Conservation (phyloP, 2,329 filamentous ascomycete genomes). For the Magnaporthiopsis rhizophila region DNA sequence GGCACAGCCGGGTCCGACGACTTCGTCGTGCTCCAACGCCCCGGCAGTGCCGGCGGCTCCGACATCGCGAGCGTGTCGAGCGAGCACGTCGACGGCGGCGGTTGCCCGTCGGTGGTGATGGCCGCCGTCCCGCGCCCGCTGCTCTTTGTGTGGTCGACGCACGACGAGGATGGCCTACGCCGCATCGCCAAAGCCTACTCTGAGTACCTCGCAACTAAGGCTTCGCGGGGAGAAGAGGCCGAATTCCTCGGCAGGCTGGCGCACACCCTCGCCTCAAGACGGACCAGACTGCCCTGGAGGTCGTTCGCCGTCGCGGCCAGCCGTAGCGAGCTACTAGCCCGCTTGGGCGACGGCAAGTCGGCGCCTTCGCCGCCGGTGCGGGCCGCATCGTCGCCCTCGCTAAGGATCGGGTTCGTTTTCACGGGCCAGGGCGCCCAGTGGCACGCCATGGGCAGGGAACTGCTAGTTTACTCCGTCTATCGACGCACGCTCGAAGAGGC, state of each 20-base stretch:
- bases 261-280: slow-evolving; percentile 12
- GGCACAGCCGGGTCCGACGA: background rate
- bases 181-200: slow-evolving; percentile 9
- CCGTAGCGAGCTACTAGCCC: background rate
- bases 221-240: slow-evolving; percentile 6
- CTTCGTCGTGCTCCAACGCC: background rate
- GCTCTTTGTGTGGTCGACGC: slow-evolving; percentile 14
- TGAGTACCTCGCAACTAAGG: slow-evolving; percentile 14
- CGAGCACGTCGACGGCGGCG: background rate
- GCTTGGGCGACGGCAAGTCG: background rate
- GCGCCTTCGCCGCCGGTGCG: background rate
- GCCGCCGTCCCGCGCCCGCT: background rate
- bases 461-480: slow-evolving; percentile 8
- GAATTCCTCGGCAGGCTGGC: slow-evolving; percentile 10
- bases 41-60: background rate
- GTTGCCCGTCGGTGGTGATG: background rate
- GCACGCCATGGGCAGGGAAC: slow-evolving; percentile 19
- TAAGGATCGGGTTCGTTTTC: slow-evolving; percentile 19
- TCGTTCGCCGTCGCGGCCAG: slow-evolving; percentile 1
- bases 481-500: background rate
- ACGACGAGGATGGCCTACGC: slow-evolving; percentile 13
- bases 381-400: background rate
- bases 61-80: background rate
- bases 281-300: slow-evolving; percentile 9
- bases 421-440: slow-evolving; percentile 28